These are phyloP conservation scores for Russula lepida DNA, from an alignment of 768 basidiomycete species.

Conservation along the genomic window DNA sequence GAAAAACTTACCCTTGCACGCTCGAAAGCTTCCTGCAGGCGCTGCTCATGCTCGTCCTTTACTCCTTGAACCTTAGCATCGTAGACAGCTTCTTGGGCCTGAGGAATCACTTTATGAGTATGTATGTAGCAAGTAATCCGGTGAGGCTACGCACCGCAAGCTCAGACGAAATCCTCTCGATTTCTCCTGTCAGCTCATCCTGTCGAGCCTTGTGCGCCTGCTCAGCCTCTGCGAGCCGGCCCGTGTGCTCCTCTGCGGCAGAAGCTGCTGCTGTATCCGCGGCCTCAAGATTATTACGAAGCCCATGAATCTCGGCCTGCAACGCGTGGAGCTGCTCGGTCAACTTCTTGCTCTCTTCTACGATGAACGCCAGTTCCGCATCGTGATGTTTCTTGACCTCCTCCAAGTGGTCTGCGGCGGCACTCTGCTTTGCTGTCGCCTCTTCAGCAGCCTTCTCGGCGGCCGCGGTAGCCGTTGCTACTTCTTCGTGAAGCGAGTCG, in stretches of 20 bases:
- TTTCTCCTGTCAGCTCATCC: slow-evolving; percentile 45
- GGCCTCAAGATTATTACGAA: slow-evolving; percentile 39
- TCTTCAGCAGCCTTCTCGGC: slow-evolving; percentile 42
- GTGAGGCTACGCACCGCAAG: slow-evolving; percentile 46
- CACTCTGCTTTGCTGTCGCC: slow-evolving; percentile 40
- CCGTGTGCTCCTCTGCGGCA: slow-evolving; percentile 40
- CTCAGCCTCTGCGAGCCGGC: slow-evolving; percentile 46
- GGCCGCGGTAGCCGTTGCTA: slow-evolving; percentile 40
- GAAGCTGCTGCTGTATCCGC: slow-evolving; percentile 37
- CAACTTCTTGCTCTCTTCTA: slow-evolving; percentile 29
- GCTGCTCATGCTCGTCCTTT: slow-evolving; percentile 52
- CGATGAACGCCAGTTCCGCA: slow-evolving; percentile 37
- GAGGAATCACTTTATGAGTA: slow-evolving; percentile 8
- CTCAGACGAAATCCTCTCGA: slow-evolving; percentile 48
- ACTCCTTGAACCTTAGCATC: slow-evolving; percentile 55
- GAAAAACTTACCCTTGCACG: slow-evolving; percentile 56
- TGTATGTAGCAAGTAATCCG: background rate
- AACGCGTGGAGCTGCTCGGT: slow-evolving; percentile 15
- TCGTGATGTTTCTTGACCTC: slow-evolving; percentile 38
- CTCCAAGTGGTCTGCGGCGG: slow-evolving; percentile 33
- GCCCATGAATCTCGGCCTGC: slow-evolving; percentile 35
- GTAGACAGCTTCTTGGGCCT: slow-evolving; percentile 68
- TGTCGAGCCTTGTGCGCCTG: slow-evolving; percentile 41
- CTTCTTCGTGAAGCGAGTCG: slow-evolving; percentile 45
- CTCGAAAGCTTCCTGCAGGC: slow-evolving; percentile 63